These are phyloP conservation scores for Sugiyamaella pinicola DNA, from an alignment of 1,139 yeast species.

Conservation along the genomic window DNA sequence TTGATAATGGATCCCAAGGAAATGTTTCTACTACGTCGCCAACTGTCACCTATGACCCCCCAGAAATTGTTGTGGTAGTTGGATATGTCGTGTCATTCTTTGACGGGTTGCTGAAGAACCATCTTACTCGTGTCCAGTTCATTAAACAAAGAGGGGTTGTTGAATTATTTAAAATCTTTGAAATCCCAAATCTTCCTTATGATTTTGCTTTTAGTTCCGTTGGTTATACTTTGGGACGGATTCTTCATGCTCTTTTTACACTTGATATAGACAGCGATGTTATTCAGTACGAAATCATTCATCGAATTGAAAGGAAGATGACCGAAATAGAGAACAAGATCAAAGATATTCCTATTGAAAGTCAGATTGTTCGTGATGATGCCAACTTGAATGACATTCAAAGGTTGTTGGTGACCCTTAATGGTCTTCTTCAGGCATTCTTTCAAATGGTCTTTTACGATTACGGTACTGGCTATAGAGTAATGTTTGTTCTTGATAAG, in stretches of 20 bases:
- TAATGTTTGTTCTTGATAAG: conserved; percentile 33
- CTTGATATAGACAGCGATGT: conserved; percentile 36
- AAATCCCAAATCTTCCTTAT: conserved; percentile 39
- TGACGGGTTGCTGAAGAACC: conserved; percentile 42
- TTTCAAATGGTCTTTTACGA: conserved; percentile 37
- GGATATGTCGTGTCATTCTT: conserved; percentile 37
- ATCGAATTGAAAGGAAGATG: conserved; percentile 14
- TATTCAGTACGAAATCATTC: conserved; percentile 30
- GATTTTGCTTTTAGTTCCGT: conserved; percentile 42
- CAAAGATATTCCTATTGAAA: background rate
- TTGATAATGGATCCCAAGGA: background rate
- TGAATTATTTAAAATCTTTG: conserved; percentile 35
- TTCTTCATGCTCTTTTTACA: conserved; percentile 37
- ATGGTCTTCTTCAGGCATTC: conserved; percentile 33
- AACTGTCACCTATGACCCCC: conserved; percentile 19
- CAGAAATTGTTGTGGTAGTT: conserved; percentile 31
- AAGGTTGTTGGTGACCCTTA: conserved; percentile 28
- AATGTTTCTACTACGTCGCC: background rate
- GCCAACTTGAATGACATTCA: conserved; percentile 25
- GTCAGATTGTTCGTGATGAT: conserved; percentile 22
- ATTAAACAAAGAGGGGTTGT: conserved; percentile 39
- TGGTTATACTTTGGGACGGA: conserved; percentile 35
- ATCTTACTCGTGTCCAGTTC: conserved; percentile 40
- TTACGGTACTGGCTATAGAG: conserved; percentile 39
- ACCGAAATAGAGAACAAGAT: conserved; percentile 24